These are phyloP conservation scores for Penicillium parvum DNA, from an alignment of 495 filamentous ascomycete species.

Conservation along the genomic window DNA sequence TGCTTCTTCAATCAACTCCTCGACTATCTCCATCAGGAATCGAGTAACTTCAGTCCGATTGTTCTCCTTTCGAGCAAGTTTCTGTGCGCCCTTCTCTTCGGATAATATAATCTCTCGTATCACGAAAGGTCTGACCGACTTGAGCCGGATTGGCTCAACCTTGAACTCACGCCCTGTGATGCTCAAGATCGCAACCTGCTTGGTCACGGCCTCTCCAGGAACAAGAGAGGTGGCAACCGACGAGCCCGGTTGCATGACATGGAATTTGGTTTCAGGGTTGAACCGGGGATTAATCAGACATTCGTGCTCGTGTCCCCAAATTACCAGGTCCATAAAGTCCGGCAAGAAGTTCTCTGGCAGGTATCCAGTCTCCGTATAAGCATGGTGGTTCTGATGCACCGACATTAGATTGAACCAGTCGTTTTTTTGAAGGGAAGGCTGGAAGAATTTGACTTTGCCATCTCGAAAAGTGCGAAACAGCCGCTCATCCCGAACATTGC, in stretches of 20 bases:
- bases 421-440: conserved; percentile 71
- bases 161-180: conserved; percentile 79
- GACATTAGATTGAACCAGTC: conserved; percentile 98
- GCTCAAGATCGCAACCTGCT: conserved; percentile 82
- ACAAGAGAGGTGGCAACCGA: conserved; percentile 91
- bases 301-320: conserved; percentile 99
- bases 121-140: conserved; percentile 85
- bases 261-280: conserved; percentile 83
- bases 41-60: conserved; percentile 76
- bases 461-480: conserved; percentile 91
- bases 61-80: conserved; percentile 71
- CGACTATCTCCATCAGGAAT: conserved; percentile 70
- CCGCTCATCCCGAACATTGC: conserved; percentile 93
- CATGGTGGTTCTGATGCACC: conserved; percentile 94
- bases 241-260: conserved; percentile 96
- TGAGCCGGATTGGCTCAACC: conserved; percentile 76
- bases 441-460: conserved; percentile 89
- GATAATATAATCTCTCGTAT: conserved; percentile 77
- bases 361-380: conserved; percentile 84
- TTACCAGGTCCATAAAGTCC: conserved; percentile 81
- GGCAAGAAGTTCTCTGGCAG: conserved; percentile 93
- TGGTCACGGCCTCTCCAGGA: conserved; percentile 84
- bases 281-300: conserved; percentile 78
- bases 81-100: conserved; percentile 71
- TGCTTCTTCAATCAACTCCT: conserved; percentile 82